Conservation (phyloP, 441 rosid genomes). For the Hypseocharis bilobata region DNA sequence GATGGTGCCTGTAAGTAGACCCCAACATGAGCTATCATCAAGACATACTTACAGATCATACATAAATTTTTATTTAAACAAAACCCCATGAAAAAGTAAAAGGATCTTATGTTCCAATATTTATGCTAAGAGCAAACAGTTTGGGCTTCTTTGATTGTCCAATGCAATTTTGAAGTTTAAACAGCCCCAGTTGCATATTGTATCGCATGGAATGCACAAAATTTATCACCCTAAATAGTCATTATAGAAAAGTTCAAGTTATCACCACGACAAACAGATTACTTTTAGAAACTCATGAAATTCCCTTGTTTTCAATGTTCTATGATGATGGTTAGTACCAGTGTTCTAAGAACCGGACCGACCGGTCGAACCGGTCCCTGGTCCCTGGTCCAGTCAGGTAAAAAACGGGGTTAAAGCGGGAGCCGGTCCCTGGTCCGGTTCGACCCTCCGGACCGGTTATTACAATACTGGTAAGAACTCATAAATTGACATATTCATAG, state of each 20-base stretch:
- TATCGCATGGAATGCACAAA: too few relatives aligned
- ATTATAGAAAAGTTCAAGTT: neutral
- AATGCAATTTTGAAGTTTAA: neutral
- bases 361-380: too few relatives aligned
- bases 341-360: too few relatives aligned
- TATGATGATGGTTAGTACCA: neutral
- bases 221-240: neutral
- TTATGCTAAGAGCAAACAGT: neutral
- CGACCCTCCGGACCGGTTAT: too few relatives aligned
- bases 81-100: neutral
- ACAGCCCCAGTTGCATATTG: neutral
- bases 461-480: neutral
- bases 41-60: neutral
- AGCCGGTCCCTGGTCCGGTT: too few relatives aligned
- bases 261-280: neutral
- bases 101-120: neutral
- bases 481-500: neutral
- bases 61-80: neutral
- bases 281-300: neutral
- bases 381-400: too few relatives aligned
- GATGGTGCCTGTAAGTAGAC: slow-evolving; percentile 34
- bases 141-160: neutral
- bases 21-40: slow-evolving; percentile 8
- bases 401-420: too few relatives aligned
- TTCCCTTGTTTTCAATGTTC: neutral